Percentiles rank a stretch among this genome's conserved stretches.
phyloP scores from a whole-genome alignment of 2,329 filamentous ascomycete species.

The Penicillium brasilianum region DNA sequence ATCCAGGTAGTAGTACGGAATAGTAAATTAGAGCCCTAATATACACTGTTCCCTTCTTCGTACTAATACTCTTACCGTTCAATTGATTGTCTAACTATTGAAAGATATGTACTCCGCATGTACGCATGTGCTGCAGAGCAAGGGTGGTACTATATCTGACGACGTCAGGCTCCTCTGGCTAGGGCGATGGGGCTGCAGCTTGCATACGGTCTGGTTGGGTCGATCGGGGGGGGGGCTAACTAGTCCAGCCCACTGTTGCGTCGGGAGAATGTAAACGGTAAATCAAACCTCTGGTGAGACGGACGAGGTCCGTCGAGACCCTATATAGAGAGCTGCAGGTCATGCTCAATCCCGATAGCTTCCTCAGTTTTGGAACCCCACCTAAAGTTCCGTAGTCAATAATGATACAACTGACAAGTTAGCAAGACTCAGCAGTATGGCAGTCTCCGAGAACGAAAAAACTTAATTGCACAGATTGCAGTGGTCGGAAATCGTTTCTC shows the following conservation, averaged over 20 bases:
- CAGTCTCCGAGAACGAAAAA: background rate
- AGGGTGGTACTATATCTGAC: background rate
- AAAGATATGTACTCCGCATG: background rate
- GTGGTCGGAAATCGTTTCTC: background rate
- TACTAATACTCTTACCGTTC: no score
- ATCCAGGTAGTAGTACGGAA: background rate
- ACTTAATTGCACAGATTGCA: background rate
- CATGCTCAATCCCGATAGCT: conserved; percentile 1
- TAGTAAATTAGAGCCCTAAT: conserved; percentile 8
- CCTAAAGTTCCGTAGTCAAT: background rate
- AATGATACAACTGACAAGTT: background rate
- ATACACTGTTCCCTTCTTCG: background rate
- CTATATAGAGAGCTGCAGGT: background rate
- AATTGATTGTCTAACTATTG: background rate
- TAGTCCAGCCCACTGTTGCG: background rate
- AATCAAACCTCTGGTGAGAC: background rate
- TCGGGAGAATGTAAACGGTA: background rate
- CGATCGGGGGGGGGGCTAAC: background rate
- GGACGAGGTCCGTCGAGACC: background rate
- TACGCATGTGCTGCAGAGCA: background rate
- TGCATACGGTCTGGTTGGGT: background rate
- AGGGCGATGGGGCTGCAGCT: background rate
- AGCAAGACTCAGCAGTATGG: background rate
- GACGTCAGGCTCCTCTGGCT: background rate
- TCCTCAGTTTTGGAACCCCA: background rate